Percentiles rank a stretch among this genome's conserved stretches.
These are phyloP conservation scores for Noccaea bulbosa DNA, from an alignment of 345 rosid genomes.

Conservation along the genomic window DNA sequence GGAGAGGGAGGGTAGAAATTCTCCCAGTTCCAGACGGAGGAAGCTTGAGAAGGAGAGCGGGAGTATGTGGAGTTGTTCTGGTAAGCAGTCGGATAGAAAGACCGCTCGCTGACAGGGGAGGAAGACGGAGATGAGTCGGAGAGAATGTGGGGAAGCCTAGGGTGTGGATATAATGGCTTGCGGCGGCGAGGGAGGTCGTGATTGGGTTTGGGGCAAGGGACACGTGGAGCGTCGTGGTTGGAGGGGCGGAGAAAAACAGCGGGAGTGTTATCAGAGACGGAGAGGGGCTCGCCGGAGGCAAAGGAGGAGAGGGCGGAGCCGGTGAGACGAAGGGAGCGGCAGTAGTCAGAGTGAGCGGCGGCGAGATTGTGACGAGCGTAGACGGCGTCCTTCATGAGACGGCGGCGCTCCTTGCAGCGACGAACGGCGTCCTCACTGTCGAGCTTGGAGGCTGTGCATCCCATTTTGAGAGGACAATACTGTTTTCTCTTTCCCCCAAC, in stretches of 20 bases:
- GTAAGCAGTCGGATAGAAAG: slow-evolving; percentile 65
- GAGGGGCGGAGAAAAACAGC: slow-evolving; percentile 68
- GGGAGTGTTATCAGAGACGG: slow-evolving; percentile 80
- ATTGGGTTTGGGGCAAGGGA: slow-evolving; percentile 43
- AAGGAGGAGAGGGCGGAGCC: slow-evolving; percentile 84
- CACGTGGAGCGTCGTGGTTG: slow-evolving; percentile 41
- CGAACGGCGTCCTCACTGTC: slow-evolving; percentile 91
- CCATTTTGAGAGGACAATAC: slow-evolving; percentile 48
- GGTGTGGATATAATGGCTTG: slow-evolving; percentile 31
- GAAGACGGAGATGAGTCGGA: slow-evolving; percentile 74
- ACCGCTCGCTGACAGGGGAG: slow-evolving; percentile 59
- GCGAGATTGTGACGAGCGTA: slow-evolving; percentile 80
- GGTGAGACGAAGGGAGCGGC: slow-evolving; percentile 78
- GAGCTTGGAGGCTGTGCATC: slow-evolving; percentile 89
- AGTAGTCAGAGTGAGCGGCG: slow-evolving; percentile 88
- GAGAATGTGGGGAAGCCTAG: slow-evolving; percentile 79
- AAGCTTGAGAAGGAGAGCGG: slow-evolving; percentile 78
- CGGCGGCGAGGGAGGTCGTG: slow-evolving; percentile 37
- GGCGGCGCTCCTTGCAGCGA: slow-evolving; percentile 95
- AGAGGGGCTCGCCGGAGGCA: slow-evolving; percentile 68
- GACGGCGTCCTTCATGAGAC: slow-evolving; percentile 86
- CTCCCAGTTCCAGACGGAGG: slow-evolving; percentile 98
- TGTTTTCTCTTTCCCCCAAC: not conserved
- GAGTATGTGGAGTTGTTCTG: slow-evolving; percentile 68
- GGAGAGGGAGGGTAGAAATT: slow-evolving; percentile 93